phyloP scores from a whole-genome alignment of 1,284 basidiomycete species.

The Cutaneotrichosporon spelunceum region DNA sequence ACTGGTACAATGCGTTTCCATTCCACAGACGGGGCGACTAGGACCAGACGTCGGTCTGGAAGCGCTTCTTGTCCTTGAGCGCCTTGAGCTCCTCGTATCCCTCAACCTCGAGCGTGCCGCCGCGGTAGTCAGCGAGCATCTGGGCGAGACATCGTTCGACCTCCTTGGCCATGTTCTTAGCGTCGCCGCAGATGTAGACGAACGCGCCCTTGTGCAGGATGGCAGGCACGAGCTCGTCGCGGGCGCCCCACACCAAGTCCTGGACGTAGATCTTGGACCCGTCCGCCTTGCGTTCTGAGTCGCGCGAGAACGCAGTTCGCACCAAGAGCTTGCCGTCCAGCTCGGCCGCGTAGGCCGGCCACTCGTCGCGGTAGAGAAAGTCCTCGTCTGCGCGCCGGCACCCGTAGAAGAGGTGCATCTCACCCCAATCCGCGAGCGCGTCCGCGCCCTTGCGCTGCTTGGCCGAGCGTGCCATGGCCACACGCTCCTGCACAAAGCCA shows the following conservation, averaged over 20 bases:
- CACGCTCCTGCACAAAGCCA: constrained; percentile 95
- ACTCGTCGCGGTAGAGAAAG: constrained; percentile 91
- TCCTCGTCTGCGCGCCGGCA: constrained; percentile 84
- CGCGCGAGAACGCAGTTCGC: constrained; percentile 83
- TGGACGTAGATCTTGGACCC: constrained; percentile 95
- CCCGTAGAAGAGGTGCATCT: constrained; percentile 91
- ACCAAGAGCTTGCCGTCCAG: constrained; percentile 87
- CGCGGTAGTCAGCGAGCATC: constrained; percentile 94
- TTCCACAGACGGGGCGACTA: constrained; percentile 12
- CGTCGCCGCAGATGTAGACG: constrained; percentile 93
- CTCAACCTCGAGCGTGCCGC: constrained; percentile 75
- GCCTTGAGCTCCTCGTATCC: constrained; percentile 85
- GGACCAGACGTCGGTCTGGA: constrained; percentile 47
- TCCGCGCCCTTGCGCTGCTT: constrained; percentile 86
- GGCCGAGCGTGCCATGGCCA: constrained; percentile 87
- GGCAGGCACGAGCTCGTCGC: constrained; percentile 74
- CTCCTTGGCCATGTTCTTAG: constrained; percentile 89
- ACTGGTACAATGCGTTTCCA: background rate
- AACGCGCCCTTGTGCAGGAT: constrained; percentile 91
- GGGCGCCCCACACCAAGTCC: constrained; percentile 82
- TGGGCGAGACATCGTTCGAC: constrained; percentile 82
- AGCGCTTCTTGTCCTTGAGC: constrained; percentile 72
- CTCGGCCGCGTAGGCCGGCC: constrained; percentile 80
- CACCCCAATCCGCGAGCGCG: constrained; percentile 90
- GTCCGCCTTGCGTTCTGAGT: constrained; percentile 72